Base-by-base conservation (phyloP, 2,329 filamentous ascomycete genomes). In the Xylariaceae sp. region DNA sequence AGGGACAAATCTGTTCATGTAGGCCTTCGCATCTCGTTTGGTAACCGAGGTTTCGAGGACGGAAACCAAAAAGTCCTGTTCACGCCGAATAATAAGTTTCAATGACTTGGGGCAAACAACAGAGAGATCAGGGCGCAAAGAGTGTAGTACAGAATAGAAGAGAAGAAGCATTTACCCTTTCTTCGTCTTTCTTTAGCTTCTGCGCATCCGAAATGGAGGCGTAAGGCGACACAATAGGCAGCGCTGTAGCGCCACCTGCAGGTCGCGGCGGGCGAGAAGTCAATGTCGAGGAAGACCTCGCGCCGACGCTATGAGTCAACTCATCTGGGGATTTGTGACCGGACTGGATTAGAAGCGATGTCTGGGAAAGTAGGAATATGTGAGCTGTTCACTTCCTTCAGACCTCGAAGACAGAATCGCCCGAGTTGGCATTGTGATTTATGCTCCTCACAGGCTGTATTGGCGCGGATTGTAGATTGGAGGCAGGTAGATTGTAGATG, bases 21-120 rank as follows among this genome's bases (percentile, higher is more conserved):
- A 99, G 39, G 89, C 85, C 71, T 88, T 91, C 47, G 91, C 91
- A 74, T 99, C 94, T 64, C 94, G 85, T 72, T 91, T 95, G 0
- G 92, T 96, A 4, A 91, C 88, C 8, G 91, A 90, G 19, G 91
- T 90, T 65, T 89, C 89, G 34, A 99, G 77, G 3, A 97, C 82
- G 12, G 90, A 91, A 34, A 95, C 79, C 64, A 95, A 86, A 65
- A 96, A 87, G 67, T 96, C 89, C 86, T 91, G 61, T 19, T 19
- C 19, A 19, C 19, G 19, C 19, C 19, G 19, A 19, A 19, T 19
- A 19, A 19, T 19, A 19, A 19, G 19, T 19, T 19, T 19, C 19
- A 19, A 19, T 19, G 19, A 19, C 19, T 19, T 19, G 19, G 19
- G 19, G 19, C 19, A 19, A 19, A 19, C 19, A 19, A 19, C 19